phyloP scores from a whole-genome alignment of 2,329 filamentous ascomycete species.

The Cryphonectria carpinicola region DNA sequence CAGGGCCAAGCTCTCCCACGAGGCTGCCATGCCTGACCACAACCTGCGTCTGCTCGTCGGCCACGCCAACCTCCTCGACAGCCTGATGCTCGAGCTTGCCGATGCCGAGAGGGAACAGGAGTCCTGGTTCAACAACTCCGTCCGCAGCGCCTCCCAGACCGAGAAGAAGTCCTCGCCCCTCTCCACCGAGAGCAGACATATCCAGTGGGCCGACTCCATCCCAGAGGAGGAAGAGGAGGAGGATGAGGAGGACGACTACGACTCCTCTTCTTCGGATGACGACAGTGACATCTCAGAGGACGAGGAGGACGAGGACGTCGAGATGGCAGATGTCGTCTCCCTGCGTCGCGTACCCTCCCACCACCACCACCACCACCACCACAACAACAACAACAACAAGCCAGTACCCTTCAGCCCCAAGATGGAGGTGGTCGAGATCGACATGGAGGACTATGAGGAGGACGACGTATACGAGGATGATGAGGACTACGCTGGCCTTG shows the following conservation, averaged over 20 bases:
- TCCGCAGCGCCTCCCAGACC: slow-evolving; percentile 69
- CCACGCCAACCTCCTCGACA: slow-evolving; percentile 97
- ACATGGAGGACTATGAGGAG: slow-evolving; percentile 50
- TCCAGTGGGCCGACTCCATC: slow-evolving; percentile 85
- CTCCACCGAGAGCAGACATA: slow-evolving; percentile 64
- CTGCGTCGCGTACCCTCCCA: slow-evolving; percentile 51
- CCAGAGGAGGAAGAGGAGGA: slow-evolving; percentile 73
- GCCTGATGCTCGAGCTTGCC: slow-evolving; percentile 85
- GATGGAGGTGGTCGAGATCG: slow-evolving; percentile 42
- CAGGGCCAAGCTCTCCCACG: slow-evolving; percentile 90
- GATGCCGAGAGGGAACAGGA: slow-evolving; percentile 96
- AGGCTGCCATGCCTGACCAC: slow-evolving; percentile 90
- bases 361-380: slow-evolving; percentile 31
- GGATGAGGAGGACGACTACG: slow-evolving; percentile 57
- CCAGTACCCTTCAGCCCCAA: slow-evolving; percentile 42
- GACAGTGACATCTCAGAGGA: slow-evolving; percentile 40
- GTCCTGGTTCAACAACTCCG: slow-evolving; percentile 95
- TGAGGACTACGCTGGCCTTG: slow-evolving; percentile 66
- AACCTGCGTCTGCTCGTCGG: slow-evolving; percentile 93
- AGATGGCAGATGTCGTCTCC: slow-evolving; percentile 58
- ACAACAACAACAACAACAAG: slow-evolving; percentile 26
- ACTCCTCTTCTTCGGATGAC: slow-evolving; percentile 55
- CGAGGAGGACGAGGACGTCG: slow-evolving; percentile 53
- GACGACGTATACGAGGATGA: slow-evolving; percentile 65
- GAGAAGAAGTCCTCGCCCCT: slow-evolving; percentile 27